phyloP scores from a whole-genome alignment of 139 green algal species.

The Klebsormidium nitens region DNA sequence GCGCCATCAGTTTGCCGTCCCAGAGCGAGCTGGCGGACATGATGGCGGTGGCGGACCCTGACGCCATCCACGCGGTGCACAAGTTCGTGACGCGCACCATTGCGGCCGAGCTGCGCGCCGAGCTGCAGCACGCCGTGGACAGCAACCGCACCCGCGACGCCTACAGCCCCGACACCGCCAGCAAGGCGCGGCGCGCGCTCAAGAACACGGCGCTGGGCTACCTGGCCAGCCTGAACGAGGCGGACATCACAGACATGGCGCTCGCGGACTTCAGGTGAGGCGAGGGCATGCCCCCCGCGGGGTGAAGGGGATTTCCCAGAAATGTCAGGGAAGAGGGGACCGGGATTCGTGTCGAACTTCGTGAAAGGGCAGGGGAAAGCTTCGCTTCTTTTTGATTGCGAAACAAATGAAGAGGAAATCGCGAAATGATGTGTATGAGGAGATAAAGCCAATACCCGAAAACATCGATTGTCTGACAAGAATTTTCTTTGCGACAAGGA shows the following conservation, averaged over 20 bases:
- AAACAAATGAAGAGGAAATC: too few species aligned
- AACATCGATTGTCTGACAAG: too few species aligned
- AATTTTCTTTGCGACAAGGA: too few species aligned
- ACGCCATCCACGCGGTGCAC: slow-evolving; percentile 54
- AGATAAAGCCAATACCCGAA: too few species aligned
- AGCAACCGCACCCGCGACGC: slow-evolving; percentile 41
- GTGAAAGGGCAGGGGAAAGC: too few species aligned
- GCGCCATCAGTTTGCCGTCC: slow-evolving; percentile 60
- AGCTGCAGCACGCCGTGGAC: slow-evolving; percentile 60
- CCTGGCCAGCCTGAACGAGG: slow-evolving; percentile 64
- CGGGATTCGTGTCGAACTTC: too few species aligned
- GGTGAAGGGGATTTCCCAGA: too few species aligned
- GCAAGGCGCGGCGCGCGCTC: slow-evolving; percentile 61
- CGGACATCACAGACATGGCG: slow-evolving; percentile 52
- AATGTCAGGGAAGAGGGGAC: too few species aligned
- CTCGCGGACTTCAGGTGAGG: too few species aligned
- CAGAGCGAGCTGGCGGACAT: slow-evolving; percentile 67
- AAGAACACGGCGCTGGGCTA: slow-evolving; percentile 79
- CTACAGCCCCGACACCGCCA: slow-evolving; percentile 53
- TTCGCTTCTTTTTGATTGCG: too few species aligned
- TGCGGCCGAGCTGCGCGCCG: slow-evolving; percentile 58
- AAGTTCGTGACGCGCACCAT: slow-evolving; percentile 63
- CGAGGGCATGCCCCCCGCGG: too few species aligned
- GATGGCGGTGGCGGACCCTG: slow-evolving; percentile 64
- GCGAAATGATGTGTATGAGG: too few species aligned